Base-by-base conservation (phyloP, 495 filamentous ascomycete species). In the Immersiella caudata region DNA sequence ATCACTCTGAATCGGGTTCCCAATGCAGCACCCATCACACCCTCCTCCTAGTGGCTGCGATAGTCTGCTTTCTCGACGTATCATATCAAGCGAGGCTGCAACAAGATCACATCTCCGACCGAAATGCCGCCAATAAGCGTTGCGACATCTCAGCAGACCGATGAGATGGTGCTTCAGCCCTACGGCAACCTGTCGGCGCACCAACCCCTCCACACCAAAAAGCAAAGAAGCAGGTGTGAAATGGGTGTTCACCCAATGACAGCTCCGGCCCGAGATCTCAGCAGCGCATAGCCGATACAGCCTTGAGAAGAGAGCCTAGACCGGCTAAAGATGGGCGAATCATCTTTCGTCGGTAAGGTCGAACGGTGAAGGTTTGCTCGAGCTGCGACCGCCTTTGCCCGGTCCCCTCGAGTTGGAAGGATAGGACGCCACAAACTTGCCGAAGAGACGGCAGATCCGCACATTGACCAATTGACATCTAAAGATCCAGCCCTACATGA, bases 251-350 rank as follows among this genome's bases (percentile, higher is more conserved):
- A 26, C 20, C 52, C 52, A 55, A 55, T 55, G 2, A 26, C 6
- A 55, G 20, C 24, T 26, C 52, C 52, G 52, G 52, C 52, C 52
- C 52, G 52, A 27, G 22, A 57, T 24, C 54, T 16, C 54, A 57
- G 54, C 22, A 24, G 11, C 54, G 54, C 54, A 57, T 27, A 57
- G 26, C 26, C 26, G 21, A 21, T 14, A 21, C 22, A 25, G 21
- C 20, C 22, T 57, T 21, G 54, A 21, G 40, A 2, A 46, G 40
- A 14, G 40, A 5, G 12, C 22, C 26, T 57, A 26, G 22, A 57
- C 22, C 54, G 21, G 54, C 54, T 27, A 57, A 26, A 24, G 54
- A 24, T 21, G 2, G 54, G 18, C 54, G 26, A 57, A 57, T 26
- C 20, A 57, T 14, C 12, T 27, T 21, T 57, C 54, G 54, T 27